These are phyloP conservation scores for Excoecaria agallocha DNA, from an alignment of 345 rosid genomes.

Conservation along the genomic window DNA sequence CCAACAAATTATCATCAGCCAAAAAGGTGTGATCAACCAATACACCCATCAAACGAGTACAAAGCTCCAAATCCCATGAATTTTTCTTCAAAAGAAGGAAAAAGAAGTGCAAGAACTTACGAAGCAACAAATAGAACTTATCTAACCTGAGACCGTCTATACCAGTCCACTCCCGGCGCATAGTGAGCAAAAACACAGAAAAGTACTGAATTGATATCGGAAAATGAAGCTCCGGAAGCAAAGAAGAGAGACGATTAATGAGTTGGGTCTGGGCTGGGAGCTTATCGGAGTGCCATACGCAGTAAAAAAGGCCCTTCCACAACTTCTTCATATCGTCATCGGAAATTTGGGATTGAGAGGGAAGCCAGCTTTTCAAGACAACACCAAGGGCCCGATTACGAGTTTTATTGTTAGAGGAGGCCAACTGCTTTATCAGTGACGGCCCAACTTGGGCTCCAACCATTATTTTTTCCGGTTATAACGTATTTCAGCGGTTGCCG, in stretches of 20 bases:
- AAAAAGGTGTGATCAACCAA: slow-evolving; percentile 50
- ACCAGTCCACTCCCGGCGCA: slow-evolving; percentile 96
- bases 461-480: not conserved
- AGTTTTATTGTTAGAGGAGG: slow-evolving; percentile 55
- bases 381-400: slow-evolving; percentile 59
- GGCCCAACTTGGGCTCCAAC: slow-evolving; percentile 28
- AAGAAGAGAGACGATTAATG: slow-evolving; percentile 53
- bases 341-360: slow-evolving; percentile 49
- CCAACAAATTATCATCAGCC: slow-evolving; percentile 53
- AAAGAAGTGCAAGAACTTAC: slow-evolving; percentile 55
- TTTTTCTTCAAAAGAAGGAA: slow-evolving; percentile 47
- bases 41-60: slow-evolving; percentile 40
- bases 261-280: slow-evolving; percentile 61
- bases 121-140: slow-evolving; percentile 80
- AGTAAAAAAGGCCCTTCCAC: slow-evolving; percentile 96
- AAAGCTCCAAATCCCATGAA: slow-evolving; percentile 62
- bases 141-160: slow-evolving; percentile 81
- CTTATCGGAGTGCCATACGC: slow-evolving; percentile 97
- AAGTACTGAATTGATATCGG: slow-evolving; percentile 60
- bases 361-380: slow-evolving; percentile 71
- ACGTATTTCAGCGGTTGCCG: not conserved
- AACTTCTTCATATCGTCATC: slow-evolving; percentile 83
- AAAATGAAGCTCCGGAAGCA: slow-evolving; percentile 47
- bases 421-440: slow-evolving; percentile 68
- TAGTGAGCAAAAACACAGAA: slow-evolving; percentile 68